A percentile compares a stretch with the other conserved stretches of the same genome.
These are phyloP conservation scores for Dendrobium huoshanense DNA, from an alignment of 106 monocot species.

Conservation along the genomic window DNA sequence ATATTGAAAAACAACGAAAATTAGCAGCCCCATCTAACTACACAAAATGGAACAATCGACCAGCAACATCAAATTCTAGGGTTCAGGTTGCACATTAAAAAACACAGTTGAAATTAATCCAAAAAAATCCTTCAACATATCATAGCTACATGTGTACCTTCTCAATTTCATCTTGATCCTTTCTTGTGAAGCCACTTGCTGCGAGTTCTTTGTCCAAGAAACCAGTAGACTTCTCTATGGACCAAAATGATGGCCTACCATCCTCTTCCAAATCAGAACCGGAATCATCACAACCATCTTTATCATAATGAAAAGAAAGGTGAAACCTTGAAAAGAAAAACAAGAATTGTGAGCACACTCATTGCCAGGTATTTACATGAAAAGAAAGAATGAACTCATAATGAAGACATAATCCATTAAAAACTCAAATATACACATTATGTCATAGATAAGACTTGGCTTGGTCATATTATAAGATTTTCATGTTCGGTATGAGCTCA, in stretches of 20 bases:
- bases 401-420: not conserved
- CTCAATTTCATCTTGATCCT: slow-evolving; percentile 83
- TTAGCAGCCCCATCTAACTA: too few relatives aligned
- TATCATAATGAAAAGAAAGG: slow-evolving; percentile 37
- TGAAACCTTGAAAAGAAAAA: slow-evolving; percentile 51
- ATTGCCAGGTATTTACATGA: not conserved
- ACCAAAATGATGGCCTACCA: slow-evolving; percentile 69
- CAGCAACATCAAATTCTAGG: too few relatives aligned
- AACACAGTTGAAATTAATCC: not conserved
- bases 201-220: slow-evolving; percentile 85
- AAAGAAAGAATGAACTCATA: not conserved
- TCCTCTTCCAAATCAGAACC: slow-evolving; percentile 44
- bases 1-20: too few relatives aligned
- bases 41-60: too few relatives aligned
- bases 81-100: not conserved
- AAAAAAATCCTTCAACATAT: not conserved
- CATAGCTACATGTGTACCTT: slow-evolving; percentile 37
- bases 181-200: slow-evolving; percentile 89
- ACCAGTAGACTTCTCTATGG: slow-evolving; percentile 59
- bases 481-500: too few relatives aligned
- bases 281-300: slow-evolving; percentile 23
- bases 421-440: not conserved
- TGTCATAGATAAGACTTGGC: not conserved
- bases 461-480: too few relatives aligned
- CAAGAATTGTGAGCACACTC: not conserved